A percentile compares a stretch with the other conserved stretches of the same genome.
Evolutionary conservation across 805 yeast species (phyloP).

Genomic region (Grigorovia transvaalensis): DNA sequence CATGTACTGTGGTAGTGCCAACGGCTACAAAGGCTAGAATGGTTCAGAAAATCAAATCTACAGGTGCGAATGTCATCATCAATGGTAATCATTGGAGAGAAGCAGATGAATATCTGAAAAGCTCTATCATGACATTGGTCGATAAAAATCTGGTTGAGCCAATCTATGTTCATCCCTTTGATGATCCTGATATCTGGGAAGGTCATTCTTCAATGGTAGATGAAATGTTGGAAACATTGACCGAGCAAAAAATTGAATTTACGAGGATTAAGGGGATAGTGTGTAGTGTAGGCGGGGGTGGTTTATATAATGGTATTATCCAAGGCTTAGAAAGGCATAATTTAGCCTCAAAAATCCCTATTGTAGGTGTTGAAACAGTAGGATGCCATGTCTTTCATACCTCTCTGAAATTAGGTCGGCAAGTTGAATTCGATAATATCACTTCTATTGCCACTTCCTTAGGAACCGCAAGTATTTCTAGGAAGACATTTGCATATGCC

Average conservation of each 20-base stretch:
- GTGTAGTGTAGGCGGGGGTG: slow-evolving; percentile 52
- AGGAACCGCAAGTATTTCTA: slow-evolving; percentile 50
- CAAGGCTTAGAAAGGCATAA: slow-evolving; percentile 33
- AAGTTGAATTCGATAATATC: slow-evolving; percentile 36
- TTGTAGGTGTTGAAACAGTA: slow-evolving; percentile 48
- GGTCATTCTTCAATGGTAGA: slow-evolving; percentile 42
- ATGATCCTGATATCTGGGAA: slow-evolving; percentile 42
- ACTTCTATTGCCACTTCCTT: slow-evolving; percentile 53
- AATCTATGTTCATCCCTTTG: slow-evolving; percentile 48
- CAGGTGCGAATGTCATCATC: slow-evolving; percentile 42
- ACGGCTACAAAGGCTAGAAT: slow-evolving; percentile 36
- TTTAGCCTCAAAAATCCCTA: slow-evolving; percentile 29
- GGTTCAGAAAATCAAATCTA: slow-evolving; percentile 27
- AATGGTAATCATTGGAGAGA: slow-evolving; percentile 40
- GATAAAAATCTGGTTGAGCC: slow-evolving; percentile 21
- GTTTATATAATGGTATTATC: slow-evolving; percentile 43
- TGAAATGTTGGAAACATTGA: slow-evolving; percentile 29
- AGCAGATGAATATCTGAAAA: slow-evolving; percentile 37
- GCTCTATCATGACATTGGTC: slow-evolving; percentile 19
- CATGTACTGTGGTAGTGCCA: slow-evolving; percentile 53
- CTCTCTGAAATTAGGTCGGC: slow-evolving; percentile 38
- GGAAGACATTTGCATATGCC: slow-evolving; percentile 37
- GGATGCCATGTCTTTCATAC: slow-evolving; percentile 50
- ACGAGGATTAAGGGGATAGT: slow-evolving; percentile 34
- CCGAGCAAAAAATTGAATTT: slow-evolving; percentile 14